phyloP scores from a whole-genome alignment of 73 alveolate species.

The Paramecium pentaurelia region DNA sequence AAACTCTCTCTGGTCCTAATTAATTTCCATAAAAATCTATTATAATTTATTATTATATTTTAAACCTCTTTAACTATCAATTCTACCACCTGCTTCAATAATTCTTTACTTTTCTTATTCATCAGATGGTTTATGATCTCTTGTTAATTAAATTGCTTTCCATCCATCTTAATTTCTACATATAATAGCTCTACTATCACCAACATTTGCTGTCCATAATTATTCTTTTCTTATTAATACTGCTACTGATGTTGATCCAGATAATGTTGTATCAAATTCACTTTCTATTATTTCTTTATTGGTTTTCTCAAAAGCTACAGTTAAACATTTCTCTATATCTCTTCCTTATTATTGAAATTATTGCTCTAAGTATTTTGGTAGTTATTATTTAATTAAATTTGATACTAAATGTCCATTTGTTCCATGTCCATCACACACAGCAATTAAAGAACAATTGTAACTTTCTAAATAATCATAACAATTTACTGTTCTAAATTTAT shows the following conservation, averaged over 20 bases:
- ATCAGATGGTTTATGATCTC: conserved; percentile 88
- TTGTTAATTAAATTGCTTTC: conserved; percentile 73
- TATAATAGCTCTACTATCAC: conserved; percentile 87
- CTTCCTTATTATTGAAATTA: not conserved
- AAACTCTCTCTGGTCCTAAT: conserved; percentile 94
- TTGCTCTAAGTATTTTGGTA: conserved; percentile 37
- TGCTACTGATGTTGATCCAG: conserved; percentile 70
- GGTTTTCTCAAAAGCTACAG: conserved; percentile 24
- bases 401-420: conserved; percentile 57
- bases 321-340: not conserved
- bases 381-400: conserved; percentile 13
- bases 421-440: conserved; percentile 61
- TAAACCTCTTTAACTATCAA: conserved; percentile 66
- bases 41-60: not conserved
- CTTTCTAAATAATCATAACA: conserved; percentile 11
- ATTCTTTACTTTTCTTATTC: conserved; percentile 77
- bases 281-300: conserved; percentile 51
- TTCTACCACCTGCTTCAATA: conserved; percentile 75
- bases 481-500: conserved; percentile 5
- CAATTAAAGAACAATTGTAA: not conserved
- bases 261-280: conserved; percentile 63
- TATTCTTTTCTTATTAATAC: conserved; percentile 69
- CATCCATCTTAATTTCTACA: conserved; percentile 75
- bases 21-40: conserved; percentile 71
- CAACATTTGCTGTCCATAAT: conserved; percentile 85